Evolutionary conservation across 2,329 filamentous ascomycete species (phyloP).

Genomic region (Metarhizium robertsii): DNA sequence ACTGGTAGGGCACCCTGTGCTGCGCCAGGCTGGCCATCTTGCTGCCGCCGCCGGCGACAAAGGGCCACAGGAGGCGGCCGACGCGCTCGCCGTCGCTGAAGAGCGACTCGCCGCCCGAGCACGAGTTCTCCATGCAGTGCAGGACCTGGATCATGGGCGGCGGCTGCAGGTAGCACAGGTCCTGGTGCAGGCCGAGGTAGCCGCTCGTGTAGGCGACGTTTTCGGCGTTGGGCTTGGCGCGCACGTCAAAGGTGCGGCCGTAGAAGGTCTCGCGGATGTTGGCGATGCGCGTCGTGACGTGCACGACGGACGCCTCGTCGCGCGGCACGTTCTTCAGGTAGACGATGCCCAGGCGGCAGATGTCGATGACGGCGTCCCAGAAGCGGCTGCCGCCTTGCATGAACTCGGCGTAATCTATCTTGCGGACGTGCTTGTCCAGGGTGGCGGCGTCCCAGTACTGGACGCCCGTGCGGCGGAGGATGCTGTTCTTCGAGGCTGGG

Average conservation of each 20-base stretch:
- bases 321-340: conserved; percentile 69
- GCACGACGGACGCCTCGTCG: conserved; percentile 53
- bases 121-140: conserved; percentile 78
- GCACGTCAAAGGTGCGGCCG: conserved; percentile 83
- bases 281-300: conserved; percentile 65
- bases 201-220: conserved; percentile 87
- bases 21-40: conserved; percentile 9
- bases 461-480: conserved; percentile 23
- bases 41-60: conserved; percentile 1
- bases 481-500: conserved; percentile 14
- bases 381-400: conserved; percentile 51
- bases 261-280: conserved; percentile 82
- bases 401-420: conserved; percentile 63
- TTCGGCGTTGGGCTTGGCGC: conserved; percentile 70
- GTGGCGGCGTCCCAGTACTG: conserved; percentile 30
- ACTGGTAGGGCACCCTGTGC: conserved; percentile 50
- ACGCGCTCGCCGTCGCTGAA: conserved; percentile 71
- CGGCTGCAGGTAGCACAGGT: conserved; percentile 75
- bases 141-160: conserved; percentile 78
- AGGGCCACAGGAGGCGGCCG: conserved; percentile 27
- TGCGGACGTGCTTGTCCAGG: conserved; percentile 35
- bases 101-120: conserved; percentile 71
- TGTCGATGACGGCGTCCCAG: conserved; percentile 48
- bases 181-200: conserved; percentile 83
- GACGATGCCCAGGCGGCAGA: conserved; percentile 62